Evolutionary conservation across 371 early-diverging fungal species (phyloP).

Genomic region (Choanephora cucurbitarum): DNA sequence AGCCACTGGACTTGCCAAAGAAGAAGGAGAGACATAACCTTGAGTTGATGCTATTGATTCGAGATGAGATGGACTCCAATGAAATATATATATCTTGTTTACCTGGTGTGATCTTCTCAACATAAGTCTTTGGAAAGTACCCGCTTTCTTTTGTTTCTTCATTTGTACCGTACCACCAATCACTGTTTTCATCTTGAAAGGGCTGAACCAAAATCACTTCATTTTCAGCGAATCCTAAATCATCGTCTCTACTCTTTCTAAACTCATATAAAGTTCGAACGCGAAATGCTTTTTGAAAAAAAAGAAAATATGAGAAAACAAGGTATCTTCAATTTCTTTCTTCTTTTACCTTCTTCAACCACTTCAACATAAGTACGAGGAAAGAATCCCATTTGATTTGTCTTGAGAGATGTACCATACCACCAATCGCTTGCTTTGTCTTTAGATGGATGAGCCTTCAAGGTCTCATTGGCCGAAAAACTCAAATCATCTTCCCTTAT

Average conservation of each 20-base stretch:
- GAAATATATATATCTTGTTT: too few relatives aligned
- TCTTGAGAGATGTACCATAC: constrained; percentile 43
- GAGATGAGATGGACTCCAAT: too few relatives aligned
- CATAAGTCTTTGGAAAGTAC: constrained; percentile 46
- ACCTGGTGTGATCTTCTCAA: constrained; percentile 38
- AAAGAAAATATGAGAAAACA: too few relatives aligned
- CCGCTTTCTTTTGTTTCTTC: constrained; percentile 42
- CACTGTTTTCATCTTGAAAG: constrained; percentile 49
- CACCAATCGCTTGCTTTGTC: constrained; percentile 52
- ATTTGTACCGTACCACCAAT: constrained; percentile 52
- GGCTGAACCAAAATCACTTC: constrained; percentile 52
- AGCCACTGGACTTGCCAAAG: constrained; percentile 3
- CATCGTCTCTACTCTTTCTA: constrained; percentile 42
- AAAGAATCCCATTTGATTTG: constrained; percentile 42
- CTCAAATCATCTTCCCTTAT: constrained; percentile 51
- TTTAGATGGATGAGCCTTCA: constrained; percentile 59
- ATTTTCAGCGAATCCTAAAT: constrained; percentile 46
- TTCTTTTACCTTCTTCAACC: constrained; percentile 41
- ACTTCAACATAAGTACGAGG: constrained; percentile 52
- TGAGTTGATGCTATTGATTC: background rate
- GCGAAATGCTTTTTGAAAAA: constrained; percentile 34
- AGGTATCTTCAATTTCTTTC: too few relatives aligned
- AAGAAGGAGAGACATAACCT: constrained; percentile 1
- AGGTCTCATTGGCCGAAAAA: constrained; percentile 43
- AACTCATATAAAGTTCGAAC: constrained; percentile 49